Evolutionary conservation across 2,329 filamentous ascomycete genomes (phyloP), one percentile per base, ranked within the genome.

Genomic region (Aspergillus fumigatus): DNA sequence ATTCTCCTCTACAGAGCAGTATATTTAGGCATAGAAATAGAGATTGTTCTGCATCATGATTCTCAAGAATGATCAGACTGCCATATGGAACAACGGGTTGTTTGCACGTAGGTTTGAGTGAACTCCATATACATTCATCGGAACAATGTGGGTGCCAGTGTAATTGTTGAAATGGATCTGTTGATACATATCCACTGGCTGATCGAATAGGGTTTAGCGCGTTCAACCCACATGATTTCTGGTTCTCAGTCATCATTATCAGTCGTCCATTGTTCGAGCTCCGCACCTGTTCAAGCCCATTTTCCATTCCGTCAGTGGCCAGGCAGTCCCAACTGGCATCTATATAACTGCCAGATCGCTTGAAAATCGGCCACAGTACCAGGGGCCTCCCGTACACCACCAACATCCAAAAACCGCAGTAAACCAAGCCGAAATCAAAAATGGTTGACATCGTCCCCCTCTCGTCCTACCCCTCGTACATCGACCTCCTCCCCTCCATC

Each of bases 401-500:
- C 48, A 43, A 54, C 49, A 48, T 47, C 29, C 32, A 23, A 45
- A 32, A 21, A 53, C 14, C 52, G 4, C 38, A 25, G n/a, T 35
- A 50, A 29, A 49, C 35, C 19, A 38, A 27, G 23, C 10, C 26
- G 45, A 52, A 29, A 53, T 38, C 25, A 38, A 51, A 70, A 66
- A 79, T 79, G 77, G 77, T 79, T 68, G 77, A 79, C 73, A 77
- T 79, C 60, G 66, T 79, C 63, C 77, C 77, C 51, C 71, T 79
- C 59, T 76, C 72, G 58, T 76, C 73, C 47, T 79, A 74, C 68
- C 73, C 71, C 55, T 76, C 77, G 60, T 75, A 97, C 79, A 96
- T 99, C 77, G 88, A 93, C 63, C 81, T 94, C 62, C 86, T 99
- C 65, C 88, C 85, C 64, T 82, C 90, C 62, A 88, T 99, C 73